phyloP scores from a whole-genome alignment of 2,329 filamentous ascomycete species.

The Sordariomycetes sp. region DNA sequence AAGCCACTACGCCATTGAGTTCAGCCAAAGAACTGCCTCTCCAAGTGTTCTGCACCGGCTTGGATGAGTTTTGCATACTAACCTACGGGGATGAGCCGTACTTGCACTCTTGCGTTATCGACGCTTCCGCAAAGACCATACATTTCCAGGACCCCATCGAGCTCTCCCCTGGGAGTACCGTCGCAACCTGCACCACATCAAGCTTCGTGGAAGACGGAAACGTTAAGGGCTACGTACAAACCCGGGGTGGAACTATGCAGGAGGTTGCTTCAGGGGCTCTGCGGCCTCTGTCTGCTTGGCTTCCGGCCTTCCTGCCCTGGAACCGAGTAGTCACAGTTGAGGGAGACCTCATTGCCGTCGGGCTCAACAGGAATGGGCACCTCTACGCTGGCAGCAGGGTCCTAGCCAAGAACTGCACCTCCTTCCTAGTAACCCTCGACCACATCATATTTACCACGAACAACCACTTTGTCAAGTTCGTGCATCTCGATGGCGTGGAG shows the following conservation, averaged over 20 bases:
- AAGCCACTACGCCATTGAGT: not conserved
- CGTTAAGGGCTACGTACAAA: slow-evolving; percentile 30
- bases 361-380: slow-evolving; percentile 64
- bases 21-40: slow-evolving; percentile 11
- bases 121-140: not conserved
- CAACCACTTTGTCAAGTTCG: slow-evolving; percentile 87
- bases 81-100: slow-evolving; percentile 13
- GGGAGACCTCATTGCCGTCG: slow-evolving; percentile 35
- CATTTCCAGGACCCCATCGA: slow-evolving; percentile 6
- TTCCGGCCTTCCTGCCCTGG: slow-evolving; percentile 40
- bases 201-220: slow-evolving; percentile 18
- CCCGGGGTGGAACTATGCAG: slow-evolving; percentile 32
- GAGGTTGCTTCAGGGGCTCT: slow-evolving; percentile 17
- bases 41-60: slow-evolving; percentile 18
- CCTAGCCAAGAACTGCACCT: slow-evolving; percentile 81
- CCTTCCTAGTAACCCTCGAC: slow-evolving; percentile 68
- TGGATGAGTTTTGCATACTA: slow-evolving; percentile 18
- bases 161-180: not conserved
- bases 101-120: not conserved
- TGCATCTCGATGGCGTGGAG: slow-evolving; percentile 61
- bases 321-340: slow-evolving; percentile 33
- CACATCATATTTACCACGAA: slow-evolving; percentile 90
- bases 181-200: slow-evolving; percentile 14
- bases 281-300: slow-evolving; percentile 13
- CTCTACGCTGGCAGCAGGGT: slow-evolving; percentile 68